Evolutionary conservation across 176 grass and related monocot genomes (phyloP).

Genomic region (Bromus sterilis): DNA sequence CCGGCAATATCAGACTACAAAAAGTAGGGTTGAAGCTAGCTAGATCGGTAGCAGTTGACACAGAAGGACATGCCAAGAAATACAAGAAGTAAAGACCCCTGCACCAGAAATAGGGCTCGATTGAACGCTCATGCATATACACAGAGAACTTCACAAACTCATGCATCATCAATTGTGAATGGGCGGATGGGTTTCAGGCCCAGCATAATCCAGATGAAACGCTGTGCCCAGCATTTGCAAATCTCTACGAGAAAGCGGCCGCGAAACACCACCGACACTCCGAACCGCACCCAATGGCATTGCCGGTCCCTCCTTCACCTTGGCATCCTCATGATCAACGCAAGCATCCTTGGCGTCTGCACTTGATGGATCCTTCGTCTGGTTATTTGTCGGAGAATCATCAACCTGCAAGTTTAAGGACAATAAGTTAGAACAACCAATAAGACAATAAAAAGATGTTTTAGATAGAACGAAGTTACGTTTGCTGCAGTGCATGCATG

Average conservation of each 20-base stretch:
- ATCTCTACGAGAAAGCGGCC: background rate
- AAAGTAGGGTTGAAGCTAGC: background rate
- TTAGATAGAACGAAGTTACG: background rate
- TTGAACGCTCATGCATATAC: conserved; percentile 11
- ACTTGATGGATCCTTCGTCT: background rate
- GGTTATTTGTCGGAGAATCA: background rate
- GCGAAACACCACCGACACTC: conserved; percentile 7
- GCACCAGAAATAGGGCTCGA: conserved; percentile 11
- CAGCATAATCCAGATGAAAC: conserved; percentile 76
- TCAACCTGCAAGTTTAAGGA: background rate
- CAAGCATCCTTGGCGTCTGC: background rate
- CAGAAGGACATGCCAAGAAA: background rate
- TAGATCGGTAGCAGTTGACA: background rate
- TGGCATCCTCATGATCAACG: background rate
- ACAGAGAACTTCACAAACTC: background rate
- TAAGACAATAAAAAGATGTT: background rate
- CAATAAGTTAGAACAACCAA: background rate
- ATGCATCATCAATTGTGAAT: conserved; percentile 68
- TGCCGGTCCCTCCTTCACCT: background rate
- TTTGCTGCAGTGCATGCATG: background rate
- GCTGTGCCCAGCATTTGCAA: conserved; percentile 5
- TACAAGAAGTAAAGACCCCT: background rate
- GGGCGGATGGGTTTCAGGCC: conserved; percentile 59
- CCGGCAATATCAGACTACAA: background rate
- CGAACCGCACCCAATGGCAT: background rate